Evolutionary conservation across 345 rosid species (phyloP).

Genomic region (Brassica incana): DNA sequence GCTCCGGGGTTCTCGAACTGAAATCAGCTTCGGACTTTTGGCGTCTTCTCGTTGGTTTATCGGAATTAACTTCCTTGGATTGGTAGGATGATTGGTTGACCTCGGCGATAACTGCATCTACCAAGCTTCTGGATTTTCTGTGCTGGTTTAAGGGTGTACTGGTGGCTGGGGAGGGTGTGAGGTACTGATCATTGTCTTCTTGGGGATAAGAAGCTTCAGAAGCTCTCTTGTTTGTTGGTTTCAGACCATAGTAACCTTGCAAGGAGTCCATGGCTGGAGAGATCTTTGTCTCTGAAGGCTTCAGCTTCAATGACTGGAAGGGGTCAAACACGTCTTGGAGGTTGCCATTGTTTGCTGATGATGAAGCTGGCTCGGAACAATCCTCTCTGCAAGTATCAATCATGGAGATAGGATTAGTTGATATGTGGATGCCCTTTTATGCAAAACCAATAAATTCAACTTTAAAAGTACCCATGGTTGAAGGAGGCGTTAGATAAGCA

Average conservation of each 20-base stretch:
- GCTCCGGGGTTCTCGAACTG: slow-evolving; percentile 45
- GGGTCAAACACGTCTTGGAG: slow-evolving; percentile 50
- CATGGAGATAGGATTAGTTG: neutral
- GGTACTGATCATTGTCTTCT: slow-evolving; percentile 42
- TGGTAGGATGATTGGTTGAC: slow-evolving; percentile 44
- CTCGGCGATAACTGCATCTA: slow-evolving; percentile 46
- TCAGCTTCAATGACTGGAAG: slow-evolving; percentile 58
- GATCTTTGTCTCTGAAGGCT: slow-evolving; percentile 47
- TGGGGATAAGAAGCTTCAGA: slow-evolving; percentile 35
- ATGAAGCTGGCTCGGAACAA: slow-evolving; percentile 33
- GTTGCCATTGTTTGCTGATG: slow-evolving; percentile 33
- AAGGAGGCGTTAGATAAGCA: slow-evolving; percentile 47
- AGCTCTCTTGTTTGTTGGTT: slow-evolving; percentile 38
- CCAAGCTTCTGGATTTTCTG: slow-evolving; percentile 64
- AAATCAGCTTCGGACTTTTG: slow-evolving; percentile 31
- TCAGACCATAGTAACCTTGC: slow-evolving; percentile 74
- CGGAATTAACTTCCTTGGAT: slow-evolving; percentile 39
- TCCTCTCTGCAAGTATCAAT: slow-evolving; percentile 52
- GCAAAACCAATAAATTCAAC: slow-evolving; percentile 5
- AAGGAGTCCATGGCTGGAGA: slow-evolving; percentile 83
- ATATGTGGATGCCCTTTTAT: neutral
- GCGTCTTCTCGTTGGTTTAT: neutral
- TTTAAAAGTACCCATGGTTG: slow-evolving; percentile 46
- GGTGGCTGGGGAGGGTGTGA: slow-evolving; percentile 37
- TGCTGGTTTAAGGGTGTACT: slow-evolving; percentile 44